These are phyloP conservation scores for Beauveria sp. DNA, from an alignment of 2,329 filamentous ascomycete species.

Conservation along the genomic window DNA sequence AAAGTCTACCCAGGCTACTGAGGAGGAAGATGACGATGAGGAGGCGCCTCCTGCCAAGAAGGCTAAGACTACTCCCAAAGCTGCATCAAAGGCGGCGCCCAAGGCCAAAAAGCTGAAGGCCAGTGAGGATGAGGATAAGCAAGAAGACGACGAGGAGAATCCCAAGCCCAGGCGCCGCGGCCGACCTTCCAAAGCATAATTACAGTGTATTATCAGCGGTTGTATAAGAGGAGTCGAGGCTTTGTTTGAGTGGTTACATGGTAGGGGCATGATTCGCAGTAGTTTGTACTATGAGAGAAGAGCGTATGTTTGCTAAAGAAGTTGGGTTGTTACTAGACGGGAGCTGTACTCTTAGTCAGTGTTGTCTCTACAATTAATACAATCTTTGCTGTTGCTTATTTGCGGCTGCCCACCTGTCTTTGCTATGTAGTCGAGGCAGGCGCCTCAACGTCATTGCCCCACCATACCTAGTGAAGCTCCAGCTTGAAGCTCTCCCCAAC, in stretches of 20 bases:
- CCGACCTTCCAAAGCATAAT: slow-evolving; percentile 20
- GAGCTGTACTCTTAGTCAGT: not conserved
- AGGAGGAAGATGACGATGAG: slow-evolving; percentile 17
- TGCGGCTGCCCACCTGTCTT: not conserved
- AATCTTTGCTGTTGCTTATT: not conserved
- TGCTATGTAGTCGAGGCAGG: not conserved
- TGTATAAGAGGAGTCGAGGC: not conserved
- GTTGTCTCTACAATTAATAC: not conserved
- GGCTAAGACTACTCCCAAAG: not conserved
- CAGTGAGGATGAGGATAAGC: slow-evolving; percentile 16
- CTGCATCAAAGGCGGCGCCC: not conserved
- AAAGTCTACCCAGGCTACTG: not conserved
- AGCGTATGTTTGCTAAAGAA: not conserved
- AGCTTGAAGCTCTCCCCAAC: not conserved
- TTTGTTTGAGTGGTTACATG: not conserved
- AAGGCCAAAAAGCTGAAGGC: slow-evolving; percentile 15
- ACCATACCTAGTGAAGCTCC: slow-evolving; percentile 2
- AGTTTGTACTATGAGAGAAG: not conserved
- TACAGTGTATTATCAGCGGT: not conserved
- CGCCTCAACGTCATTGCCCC: slow-evolving; percentile 9
- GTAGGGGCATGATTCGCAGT: not conserved
- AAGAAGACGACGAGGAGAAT: slow-evolving; percentile 21
- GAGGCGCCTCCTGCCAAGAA: slow-evolving; percentile 13
- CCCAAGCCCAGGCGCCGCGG: slow-evolving; percentile 25
- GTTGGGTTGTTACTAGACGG: not conserved